phyloP scores from a whole-genome alignment of 371 early-diverging fungal genomes.

The Nematocida displodere region DNA sequence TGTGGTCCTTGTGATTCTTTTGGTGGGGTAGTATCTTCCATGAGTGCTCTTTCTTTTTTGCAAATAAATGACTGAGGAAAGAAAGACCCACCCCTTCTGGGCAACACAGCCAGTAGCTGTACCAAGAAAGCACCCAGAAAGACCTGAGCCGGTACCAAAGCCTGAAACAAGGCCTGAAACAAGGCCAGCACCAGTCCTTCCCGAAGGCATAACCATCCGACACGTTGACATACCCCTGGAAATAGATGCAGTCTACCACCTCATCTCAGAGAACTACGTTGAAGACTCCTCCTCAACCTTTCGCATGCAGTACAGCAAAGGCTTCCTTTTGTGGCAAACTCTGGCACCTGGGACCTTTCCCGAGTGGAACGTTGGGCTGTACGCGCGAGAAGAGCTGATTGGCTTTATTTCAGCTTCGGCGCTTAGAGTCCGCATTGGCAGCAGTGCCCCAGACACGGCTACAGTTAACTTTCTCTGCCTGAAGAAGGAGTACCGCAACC shows the following conservation, averaged over 20 bases:
- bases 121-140: not conserved
- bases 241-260: constrained; percentile 19
- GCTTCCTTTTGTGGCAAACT: constrained; percentile 58
- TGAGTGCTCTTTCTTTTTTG: constrained; percentile 27
- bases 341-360: constrained; percentile 14
- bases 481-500: constrained; percentile 82
- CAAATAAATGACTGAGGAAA: constrained; percentile 45
- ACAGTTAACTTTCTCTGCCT: constrained; percentile 95
- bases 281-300: constrained; percentile 48
- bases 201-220: constrained; percentile 39
- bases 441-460: constrained; percentile 20
- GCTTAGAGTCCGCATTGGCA: constrained; percentile 45
- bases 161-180: not conserved
- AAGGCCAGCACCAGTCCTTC: constrained; percentile 40
- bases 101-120: constrained; percentile 58
- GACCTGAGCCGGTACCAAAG: too few species aligned
- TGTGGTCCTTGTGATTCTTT: constrained; percentile 9
- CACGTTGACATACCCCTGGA: constrained; percentile 28
- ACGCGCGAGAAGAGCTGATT: constrained; percentile 32
- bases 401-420: constrained; percentile 63
- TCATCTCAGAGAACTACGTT: constrained; percentile 61
- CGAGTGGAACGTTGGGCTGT: constrained; percentile 58
- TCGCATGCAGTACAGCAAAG: constrained; percentile 54
- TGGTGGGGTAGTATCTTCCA: too few species aligned
- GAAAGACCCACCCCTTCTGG: constrained; percentile 58